phyloP scores from a whole-genome alignment of 345 rosid genomes.

The Raphanus sativus region DNA sequence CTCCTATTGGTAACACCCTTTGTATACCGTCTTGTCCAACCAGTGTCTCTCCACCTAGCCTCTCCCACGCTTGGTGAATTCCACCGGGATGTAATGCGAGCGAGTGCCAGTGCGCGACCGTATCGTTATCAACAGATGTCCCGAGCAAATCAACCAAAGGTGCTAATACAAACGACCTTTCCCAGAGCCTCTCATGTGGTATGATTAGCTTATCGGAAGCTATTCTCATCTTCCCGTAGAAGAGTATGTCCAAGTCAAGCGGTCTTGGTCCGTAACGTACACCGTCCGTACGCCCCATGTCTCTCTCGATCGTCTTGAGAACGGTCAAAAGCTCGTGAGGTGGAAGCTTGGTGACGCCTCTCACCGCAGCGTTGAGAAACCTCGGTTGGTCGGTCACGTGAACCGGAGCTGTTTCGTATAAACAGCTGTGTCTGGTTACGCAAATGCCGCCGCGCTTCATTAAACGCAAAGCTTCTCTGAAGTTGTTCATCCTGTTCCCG shows the following conservation, averaged over 20 bases:
- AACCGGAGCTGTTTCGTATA: constrained; percentile 89
- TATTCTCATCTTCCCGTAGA: constrained; percentile 68
- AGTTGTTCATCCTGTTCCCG: constrained; percentile 67
- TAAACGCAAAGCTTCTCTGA: constrained; percentile 60
- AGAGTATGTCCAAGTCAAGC: constrained; percentile 84
- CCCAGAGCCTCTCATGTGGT: constrained; percentile 91
- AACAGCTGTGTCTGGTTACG: constrained; percentile 69
- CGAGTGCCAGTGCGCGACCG: constrained; percentile 80
- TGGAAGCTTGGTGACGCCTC: constrained; percentile 74
- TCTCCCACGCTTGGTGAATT: constrained; percentile 67
- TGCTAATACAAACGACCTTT: constrained; percentile 90
- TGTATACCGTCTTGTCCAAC: constrained; percentile 74
- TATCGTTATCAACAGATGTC: constrained; percentile 58
- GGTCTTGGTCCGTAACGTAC: constrained; percentile 87
- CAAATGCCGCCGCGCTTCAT: constrained; percentile 64
- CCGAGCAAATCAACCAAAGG: constrained; percentile 88
- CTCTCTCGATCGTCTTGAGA: constrained; percentile 77
- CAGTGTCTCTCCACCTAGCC: constrained; percentile 70
- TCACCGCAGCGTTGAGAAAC: constrained; percentile 84
- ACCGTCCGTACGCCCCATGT: constrained; percentile 75
- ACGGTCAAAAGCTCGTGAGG: constrained; percentile 70
- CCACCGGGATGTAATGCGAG: constrained; percentile 54
- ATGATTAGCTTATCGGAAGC: constrained; percentile 58
- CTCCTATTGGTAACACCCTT: constrained; percentile 80
- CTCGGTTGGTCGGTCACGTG: constrained; percentile 85